A percentile compares a stretch with the other conserved stretches of the same genome.
phyloP scores from a whole-genome alignment of 768 basidiomycete genomes.

The Rhodotorula diobovata region DNA sequence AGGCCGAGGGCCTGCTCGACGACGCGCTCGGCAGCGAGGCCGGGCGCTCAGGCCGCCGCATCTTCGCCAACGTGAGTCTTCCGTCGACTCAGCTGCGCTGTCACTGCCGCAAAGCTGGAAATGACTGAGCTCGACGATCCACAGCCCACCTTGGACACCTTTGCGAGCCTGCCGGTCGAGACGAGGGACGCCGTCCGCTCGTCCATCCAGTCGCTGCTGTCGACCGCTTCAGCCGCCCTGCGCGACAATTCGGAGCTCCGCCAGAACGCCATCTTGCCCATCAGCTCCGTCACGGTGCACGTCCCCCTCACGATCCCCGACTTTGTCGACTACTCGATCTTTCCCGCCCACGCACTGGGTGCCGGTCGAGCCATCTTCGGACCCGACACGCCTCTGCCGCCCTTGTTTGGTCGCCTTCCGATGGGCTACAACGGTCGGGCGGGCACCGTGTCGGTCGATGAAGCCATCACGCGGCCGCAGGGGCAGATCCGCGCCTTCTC shows the following conservation, averaged over 20 bases:
- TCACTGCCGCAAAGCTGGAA: no score
- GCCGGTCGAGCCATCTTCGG: conserved; percentile 23
- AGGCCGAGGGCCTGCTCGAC: conserved; percentile 2
- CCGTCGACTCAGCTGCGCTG: no score
- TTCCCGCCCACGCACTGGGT: conserved; percentile 10
- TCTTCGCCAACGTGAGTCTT: background rate
- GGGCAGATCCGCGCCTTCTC: conserved; percentile 5
- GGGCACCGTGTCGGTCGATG: conserved; percentile 23
- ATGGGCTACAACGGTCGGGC: conserved; percentile 40
- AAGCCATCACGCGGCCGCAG: background rate
- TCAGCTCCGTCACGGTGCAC: conserved; percentile 15
- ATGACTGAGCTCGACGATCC: no score
- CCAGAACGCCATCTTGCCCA: background rate
- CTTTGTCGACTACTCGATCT: conserved; percentile 25
- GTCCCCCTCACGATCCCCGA: conserved; percentile 35
- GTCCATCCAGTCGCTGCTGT: conserved; percentile 3
- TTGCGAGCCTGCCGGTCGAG: conserved; percentile 15
- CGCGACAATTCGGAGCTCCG: background rate
- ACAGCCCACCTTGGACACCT: conserved; percentile 22
- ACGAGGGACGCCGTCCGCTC: conserved; percentile 18
- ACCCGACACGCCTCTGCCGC: conserved; percentile 18
- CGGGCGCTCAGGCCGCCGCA: background rate
- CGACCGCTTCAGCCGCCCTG: background rate
- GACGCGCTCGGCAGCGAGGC: background rate
- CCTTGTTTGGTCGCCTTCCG: conserved; percentile 30